These are phyloP conservation scores for Rhynchospora pubera DNA, from an alignment of 176 grass and related monocot genomes.

Conservation along the genomic window DNA sequence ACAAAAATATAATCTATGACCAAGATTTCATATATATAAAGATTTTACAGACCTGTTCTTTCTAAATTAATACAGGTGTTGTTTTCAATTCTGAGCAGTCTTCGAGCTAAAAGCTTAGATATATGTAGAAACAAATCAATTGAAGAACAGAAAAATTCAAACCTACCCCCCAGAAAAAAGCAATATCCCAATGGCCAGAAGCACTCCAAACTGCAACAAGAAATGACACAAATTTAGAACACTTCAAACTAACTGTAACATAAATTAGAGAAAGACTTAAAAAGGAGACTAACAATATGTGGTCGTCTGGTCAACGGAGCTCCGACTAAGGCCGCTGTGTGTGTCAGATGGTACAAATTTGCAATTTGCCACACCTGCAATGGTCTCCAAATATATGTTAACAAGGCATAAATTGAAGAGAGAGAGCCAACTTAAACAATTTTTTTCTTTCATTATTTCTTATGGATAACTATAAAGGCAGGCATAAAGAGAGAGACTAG, in stretches of 20 bases:
- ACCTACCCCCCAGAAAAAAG: slow-evolving; percentile 86
- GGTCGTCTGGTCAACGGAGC: slow-evolving; percentile 58
- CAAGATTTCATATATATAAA: background rate
- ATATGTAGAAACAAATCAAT: background rate
- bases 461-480: background rate
- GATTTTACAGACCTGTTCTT: background rate
- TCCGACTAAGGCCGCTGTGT: slow-evolving; percentile 76
- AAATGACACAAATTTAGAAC: background rate
- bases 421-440: background rate
- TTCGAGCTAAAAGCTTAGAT: no score
- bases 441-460: background rate
- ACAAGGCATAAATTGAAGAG: background rate
- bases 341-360: slow-evolving; percentile 77
- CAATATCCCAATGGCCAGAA: slow-evolving; percentile 63
- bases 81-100: background rate
- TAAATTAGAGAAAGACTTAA: background rate
- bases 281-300: slow-evolving; percentile 37
- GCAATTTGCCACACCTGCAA: slow-evolving; percentile 78
- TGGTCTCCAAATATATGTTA: background rate
- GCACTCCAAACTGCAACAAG: slow-evolving; percentile 62
- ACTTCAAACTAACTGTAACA: background rate
- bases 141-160: background rate
- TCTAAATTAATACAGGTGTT: background rate
- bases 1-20: background rate
- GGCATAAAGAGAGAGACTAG: background rate